Evolutionary conservation across 176 grass and related monocot species (phyloP), one percentile per base, ranked within the genome.

Genomic region (Neostapfia colusana): DNA sequence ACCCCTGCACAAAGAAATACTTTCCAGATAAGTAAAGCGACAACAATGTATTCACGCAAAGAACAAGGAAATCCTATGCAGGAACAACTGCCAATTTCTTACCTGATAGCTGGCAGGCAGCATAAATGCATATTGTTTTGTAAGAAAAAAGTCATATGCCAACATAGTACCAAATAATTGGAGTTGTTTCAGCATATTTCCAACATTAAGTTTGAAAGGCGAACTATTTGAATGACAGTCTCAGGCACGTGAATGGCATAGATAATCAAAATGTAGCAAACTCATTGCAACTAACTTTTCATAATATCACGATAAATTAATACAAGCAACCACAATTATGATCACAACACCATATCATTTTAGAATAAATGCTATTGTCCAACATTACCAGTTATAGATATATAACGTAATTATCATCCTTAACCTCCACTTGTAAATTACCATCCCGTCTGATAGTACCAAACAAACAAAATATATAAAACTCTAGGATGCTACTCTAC

Each of bases 1-100:
- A 43, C 85, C 80, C 75, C 85, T 83, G 80, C 69, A 74, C 7
- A 83, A 25, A 69, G 25, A 35, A 83, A 88, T 6, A 54, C 17
- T 21, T 27, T 56, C 23, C 27, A 23, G 20, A 51, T 78, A 45
- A 73, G 65, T 38, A 65, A 28, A 67, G 6, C 26, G 28, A 41
- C 6, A 5, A n/a, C 28, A 49, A 49, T 58, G 72, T 21, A 40
- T 4, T 5, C 8, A 40, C 4, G 38, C 38, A 51, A 65, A 54
- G 65, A 67, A 28, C n/a, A 67, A 38, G 23, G 31, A 71, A 38
- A 7, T 4, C 10, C 8, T 25, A 57, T 57, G 31, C 46, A 51
- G 4, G n/a, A 58, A 42, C 23, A 14, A 49, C 14, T 57, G 49
- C 11, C 6, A 23, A 58, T 59, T 66, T 79, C 20, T 56, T 56